Base-by-base conservation (phyloP, 805 yeast species). In the Candida hungchunana region DNA sequence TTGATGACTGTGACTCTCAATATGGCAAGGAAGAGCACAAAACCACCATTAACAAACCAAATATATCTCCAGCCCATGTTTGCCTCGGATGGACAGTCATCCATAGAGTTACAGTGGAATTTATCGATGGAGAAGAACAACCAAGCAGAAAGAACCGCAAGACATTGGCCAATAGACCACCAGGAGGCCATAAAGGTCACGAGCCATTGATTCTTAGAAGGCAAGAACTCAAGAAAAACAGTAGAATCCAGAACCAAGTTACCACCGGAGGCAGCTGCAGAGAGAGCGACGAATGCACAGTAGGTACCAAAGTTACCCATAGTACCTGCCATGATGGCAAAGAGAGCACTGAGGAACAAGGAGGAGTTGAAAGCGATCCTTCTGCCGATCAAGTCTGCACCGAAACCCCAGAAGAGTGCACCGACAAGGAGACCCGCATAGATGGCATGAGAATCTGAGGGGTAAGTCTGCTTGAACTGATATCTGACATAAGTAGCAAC, bases 21-120 rank as follows among this genome's bases (percentile, higher is more conserved):
- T 36, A 73, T 52, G n/a, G 71, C 71, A 43, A 66, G 61, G 42
- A 63, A 56, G 25, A 66, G 32, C 7, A 75, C 74, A 35, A 75
- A 54, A 4, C 67, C 77, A 18, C 76, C 71, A 49, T 73, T 67
- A 15, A 67, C 64, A 49, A 63, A 73, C 67, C 73, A 70, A 34
- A 64, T 59, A 48, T 75, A 75, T 49, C 80, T 62, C 80, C 80
- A 75, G 27, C 81, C 80, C 53, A 67, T 64, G 51, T 74, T 75
- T 18, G 55, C 51, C 6, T 42, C 45, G 13, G 66, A 59, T 19
- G 63, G 62, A 52, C 78, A 73, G 26, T 58, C 29, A n/a, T 52
- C 66, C 6, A 49, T 39, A 56, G 63, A 48, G 17, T 59, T 75
- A 50, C 81, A 73, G 7, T 71, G 64, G 44, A 61, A 60, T 34